Conservation (phyloP, 345 rosid species). For the Lepidium sativum region DNA sequence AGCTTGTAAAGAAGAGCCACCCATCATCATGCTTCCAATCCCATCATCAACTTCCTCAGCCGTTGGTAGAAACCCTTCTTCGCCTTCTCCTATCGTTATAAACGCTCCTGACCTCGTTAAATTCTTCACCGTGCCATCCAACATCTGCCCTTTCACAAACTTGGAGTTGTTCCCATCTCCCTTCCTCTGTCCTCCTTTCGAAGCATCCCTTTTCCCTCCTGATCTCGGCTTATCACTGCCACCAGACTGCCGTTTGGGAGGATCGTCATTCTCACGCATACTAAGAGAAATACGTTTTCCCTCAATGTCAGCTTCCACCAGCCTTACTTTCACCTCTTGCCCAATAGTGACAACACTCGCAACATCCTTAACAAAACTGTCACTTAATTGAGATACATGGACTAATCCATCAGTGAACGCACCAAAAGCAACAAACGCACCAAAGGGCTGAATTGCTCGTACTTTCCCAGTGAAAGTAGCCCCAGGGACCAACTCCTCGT, state of each 20-base stretch:
- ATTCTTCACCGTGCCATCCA: slow-evolving; percentile 73
- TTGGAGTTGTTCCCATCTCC: slow-evolving; percentile 42
- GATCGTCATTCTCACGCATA: slow-evolving; percentile 67
- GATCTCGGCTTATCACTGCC: slow-evolving; percentile 46
- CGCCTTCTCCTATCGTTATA: slow-evolving; percentile 79
- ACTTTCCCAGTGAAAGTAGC: slow-evolving; percentile 84
- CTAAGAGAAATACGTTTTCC: slow-evolving; percentile 68
- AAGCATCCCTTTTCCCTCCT: slow-evolving; percentile 37
- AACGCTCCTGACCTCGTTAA: slow-evolving; percentile 70
- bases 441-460: slow-evolving; percentile 85
- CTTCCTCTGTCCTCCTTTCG: slow-evolving; percentile 44
- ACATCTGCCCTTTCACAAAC: slow-evolving; percentile 71
- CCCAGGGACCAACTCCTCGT: slow-evolving; percentile 73
- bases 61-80: slow-evolving; percentile 78
- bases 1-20: slow-evolving; percentile 46
- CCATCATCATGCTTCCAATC: slow-evolving; percentile 50
- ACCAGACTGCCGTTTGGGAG: slow-evolving; percentile 38
- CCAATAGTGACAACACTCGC: slow-evolving; percentile 69
- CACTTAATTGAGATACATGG: slow-evolving; percentile 80
- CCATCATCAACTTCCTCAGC: slow-evolving; percentile 75
- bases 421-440: slow-evolving; percentile 81
- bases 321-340: slow-evolving; percentile 74
- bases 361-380: slow-evolving; percentile 77
- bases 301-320: slow-evolving; percentile 71
- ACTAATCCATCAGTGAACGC: slow-evolving; percentile 90